phyloP scores from a whole-genome alignment of 441 rosid species.

The Corymbia calophylla region DNA sequence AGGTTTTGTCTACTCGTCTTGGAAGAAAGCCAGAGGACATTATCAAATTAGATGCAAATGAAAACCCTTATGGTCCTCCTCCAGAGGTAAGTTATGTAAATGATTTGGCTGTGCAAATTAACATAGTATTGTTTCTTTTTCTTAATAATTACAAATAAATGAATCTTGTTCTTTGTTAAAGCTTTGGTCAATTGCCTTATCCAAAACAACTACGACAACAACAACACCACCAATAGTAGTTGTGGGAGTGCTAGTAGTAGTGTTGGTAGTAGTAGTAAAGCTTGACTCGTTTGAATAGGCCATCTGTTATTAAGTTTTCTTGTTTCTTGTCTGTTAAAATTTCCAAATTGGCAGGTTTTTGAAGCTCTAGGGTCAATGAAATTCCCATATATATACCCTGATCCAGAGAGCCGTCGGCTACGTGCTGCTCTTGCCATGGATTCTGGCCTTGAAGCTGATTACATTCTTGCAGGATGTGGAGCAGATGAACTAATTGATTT shows the following conservation, averaged over 20 bases:
- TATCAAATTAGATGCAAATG: conserved; percentile 92
- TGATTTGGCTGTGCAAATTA: background rate
- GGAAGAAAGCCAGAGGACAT: conserved; percentile 96
- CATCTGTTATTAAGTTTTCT: background rate
- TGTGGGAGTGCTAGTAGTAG: background rate
- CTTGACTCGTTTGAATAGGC: background rate
- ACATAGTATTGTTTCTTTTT: background rate
- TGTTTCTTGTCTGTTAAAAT: background rate
- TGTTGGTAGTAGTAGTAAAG: background rate
- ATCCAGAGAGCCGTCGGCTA: conserved; percentile 50
- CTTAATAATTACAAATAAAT: background rate
- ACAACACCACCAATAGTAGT: accelerated
- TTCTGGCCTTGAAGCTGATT: conserved; percentile 73
- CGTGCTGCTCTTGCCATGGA: conserved; percentile 81
- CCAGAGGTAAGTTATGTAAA: conserved; percentile 65
- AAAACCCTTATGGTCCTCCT: conserved; percentile 98
- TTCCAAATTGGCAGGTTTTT: background rate
- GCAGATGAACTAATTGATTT: conserved; percentile 96
- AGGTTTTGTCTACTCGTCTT: conserved; percentile 75
- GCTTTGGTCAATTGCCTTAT: background rate
- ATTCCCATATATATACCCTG: conserved; percentile 11
- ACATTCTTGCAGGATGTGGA: conserved; percentile 93
- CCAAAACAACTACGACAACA: background rate
- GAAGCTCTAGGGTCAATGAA: conserved; percentile 34
- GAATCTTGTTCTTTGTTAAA: background rate